Evolutionary conservation across 306 rosid species (phyloP).

Genomic region (Glycine latifolia): DNA sequence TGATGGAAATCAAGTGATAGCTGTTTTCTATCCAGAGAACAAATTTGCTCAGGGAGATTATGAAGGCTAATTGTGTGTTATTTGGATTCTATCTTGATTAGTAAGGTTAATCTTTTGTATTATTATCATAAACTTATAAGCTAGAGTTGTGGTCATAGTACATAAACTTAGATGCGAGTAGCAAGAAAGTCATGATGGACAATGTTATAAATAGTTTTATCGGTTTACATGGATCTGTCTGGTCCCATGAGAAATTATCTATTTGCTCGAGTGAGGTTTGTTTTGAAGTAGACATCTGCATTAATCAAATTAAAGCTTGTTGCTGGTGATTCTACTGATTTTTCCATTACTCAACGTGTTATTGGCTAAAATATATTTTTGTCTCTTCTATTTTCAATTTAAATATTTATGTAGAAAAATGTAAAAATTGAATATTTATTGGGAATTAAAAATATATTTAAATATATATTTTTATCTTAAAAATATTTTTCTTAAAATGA

Average conservation of each 20-base stretch:
- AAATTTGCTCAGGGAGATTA: conserved; percentile 88
- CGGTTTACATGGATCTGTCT: background rate
- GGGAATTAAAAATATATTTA: too few relatives aligned
- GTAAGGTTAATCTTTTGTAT: conserved; percentile 41
- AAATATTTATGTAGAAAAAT: too few relatives aligned
- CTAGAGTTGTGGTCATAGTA: conserved; percentile 33
- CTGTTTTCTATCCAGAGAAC: conserved; percentile 81
- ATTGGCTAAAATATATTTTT: too few relatives aligned
- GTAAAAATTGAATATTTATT: too few relatives aligned
- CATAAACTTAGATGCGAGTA: conserved; percentile 22
- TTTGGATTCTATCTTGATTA: conserved; percentile 32
- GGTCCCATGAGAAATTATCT: background rate
- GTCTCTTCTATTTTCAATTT: too few relatives aligned
- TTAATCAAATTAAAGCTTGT: conserved; percentile 2
- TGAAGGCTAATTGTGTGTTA: conserved; percentile 59
- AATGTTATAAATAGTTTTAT: conserved; percentile 33
- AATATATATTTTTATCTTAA: too few relatives aligned
- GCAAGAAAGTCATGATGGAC: conserved; percentile 17
- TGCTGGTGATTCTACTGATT: background rate
- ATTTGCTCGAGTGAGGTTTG: conserved; percentile 17
- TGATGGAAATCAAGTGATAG: conserved; percentile 86
- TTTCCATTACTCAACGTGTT: background rate
- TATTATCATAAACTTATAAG: conserved; percentile 10
- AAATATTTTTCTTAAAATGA: too few relatives aligned
- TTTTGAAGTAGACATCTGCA: background rate